These are phyloP conservation scores for Carex littledalei DNA, from an alignment of 176 grass and related monocot species.

Conservation along the genomic window DNA sequence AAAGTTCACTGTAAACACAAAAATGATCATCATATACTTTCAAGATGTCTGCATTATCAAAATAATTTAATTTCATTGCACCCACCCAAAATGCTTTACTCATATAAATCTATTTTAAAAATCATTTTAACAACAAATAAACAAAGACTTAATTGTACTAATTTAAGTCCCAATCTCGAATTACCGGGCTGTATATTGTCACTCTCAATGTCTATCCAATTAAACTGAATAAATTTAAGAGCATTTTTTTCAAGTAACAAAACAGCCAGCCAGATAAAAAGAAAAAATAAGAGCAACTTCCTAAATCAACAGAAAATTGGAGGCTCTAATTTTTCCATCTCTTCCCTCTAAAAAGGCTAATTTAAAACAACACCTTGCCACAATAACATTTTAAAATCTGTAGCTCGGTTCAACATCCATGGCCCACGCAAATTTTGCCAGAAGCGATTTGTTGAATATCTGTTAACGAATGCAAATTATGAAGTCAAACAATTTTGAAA, in stretches of 20 bases:
- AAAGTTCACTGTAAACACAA: no score
- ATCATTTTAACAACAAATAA: background rate
- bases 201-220: slow-evolving; percentile 6
- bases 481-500: background rate
- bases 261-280: background rate
- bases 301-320: slow-evolving; percentile 12
- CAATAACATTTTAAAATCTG: slow-evolving; percentile 58
- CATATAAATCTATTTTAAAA: background rate
- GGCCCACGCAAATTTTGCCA: slow-evolving; percentile 85
- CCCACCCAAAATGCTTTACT: background rate
- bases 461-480: slow-evolving; percentile 29
- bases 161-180: background rate
- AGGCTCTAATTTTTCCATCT: background rate
- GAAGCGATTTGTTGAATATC: slow-evolving; percentile 95
- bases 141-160: background rate
- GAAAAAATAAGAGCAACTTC: slow-evolving; percentile 15
- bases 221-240: background rate
- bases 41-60: background rate
- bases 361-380: slow-evolving; percentile 7
- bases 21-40: no score
- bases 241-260: background rate
- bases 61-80: background rate
- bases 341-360: slow-evolving; percentile 8
- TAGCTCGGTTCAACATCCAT: slow-evolving; percentile 79
- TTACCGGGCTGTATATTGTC: background rate